Conservation (phyloP, 208 protist genomes). For the Spongospora subterranea region DNA sequence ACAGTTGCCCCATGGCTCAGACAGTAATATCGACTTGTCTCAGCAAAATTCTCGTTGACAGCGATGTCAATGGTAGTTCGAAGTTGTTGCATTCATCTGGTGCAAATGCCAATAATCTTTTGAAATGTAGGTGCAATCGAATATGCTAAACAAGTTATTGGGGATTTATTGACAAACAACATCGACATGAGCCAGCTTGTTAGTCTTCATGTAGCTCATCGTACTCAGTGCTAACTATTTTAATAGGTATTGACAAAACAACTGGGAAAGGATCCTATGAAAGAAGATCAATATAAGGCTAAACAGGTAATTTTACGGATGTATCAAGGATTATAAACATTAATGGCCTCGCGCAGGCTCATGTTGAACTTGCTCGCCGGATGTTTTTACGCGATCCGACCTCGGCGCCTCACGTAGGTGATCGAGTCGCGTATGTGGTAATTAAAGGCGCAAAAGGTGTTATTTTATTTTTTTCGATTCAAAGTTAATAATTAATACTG, state of each 20-base stretch:
- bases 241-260: slow-evolving; percentile 51
- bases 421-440: slow-evolving; percentile 95
- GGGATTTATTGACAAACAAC: slow-evolving; percentile 87
- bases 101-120: background rate
- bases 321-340: background rate
- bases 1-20: slow-evolving; percentile 95
- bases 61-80: slow-evolving; percentile 28
- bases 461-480: background rate
- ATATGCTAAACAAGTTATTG: slow-evolving; percentile 87
- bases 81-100: background rate
- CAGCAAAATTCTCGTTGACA: slow-evolving; percentile 83
- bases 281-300: background rate
- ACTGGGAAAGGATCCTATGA: slow-evolving; percentile 53
- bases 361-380: slow-evolving; percentile 88
- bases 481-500: background rate
- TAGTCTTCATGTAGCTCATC: background rate
- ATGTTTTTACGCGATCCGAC: slow-evolving; percentile 88
- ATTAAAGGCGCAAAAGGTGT: slow-evolving; percentile 74
- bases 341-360: slow-evolving; percentile 78
- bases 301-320: slow-evolving; percentile 43
- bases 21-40: slow-evolving; percentile 82
- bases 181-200: slow-evolving; percentile 86
- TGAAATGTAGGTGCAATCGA: slow-evolving; percentile 69
- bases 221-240: background rate
- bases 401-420: slow-evolving; percentile 85